Evolutionary conservation across 2,329 filamentous ascomycete species (phyloP), one percentile per base, ranked within the genome.

Genomic region (Diaporthe helianthi): DNA sequence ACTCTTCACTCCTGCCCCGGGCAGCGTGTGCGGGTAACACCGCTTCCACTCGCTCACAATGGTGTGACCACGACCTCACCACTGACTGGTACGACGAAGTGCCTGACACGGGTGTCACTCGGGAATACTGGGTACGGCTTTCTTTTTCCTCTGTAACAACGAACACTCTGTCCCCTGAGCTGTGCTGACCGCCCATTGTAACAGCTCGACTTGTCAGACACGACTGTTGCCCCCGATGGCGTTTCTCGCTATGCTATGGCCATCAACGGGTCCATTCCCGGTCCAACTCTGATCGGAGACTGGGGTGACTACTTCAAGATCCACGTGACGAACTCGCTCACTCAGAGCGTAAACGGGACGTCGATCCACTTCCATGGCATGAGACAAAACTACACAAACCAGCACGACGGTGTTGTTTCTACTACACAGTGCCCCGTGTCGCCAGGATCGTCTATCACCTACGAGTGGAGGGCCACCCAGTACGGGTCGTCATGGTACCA

Each of bases 401-500:
- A 76, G 33, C 73, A 76, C 54, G 81, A 83, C 69, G 81, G 81
- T 26, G 80, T 82, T 1, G 66, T 60, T 3, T 68, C 65, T 7
- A 78, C 85, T 22, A 85, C 81, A 0, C 81, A 86, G 71, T 86
- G 84, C 65, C 85, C 85, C 0, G 78, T 83, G 22, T 79, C 86
- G 0, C 84, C 86, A 0, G 85, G 85, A 0, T 73, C 83, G 2
- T 80, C 80, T 2, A 82, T 83, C 47, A 88, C 85, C 2, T 91
- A 91, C 76, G 84, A 78, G 8, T 90, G 86, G 79, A 81, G 81
- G 54, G 86, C 84, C 8, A 85, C 83, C 0, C 80, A 85, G 72
- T 85, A 87, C 75, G 85, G 88, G 9, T 79, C 83, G 0, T 81
- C 80, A 3, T 89, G 86, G 86, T 90, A 90, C 65, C 89, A 91